Evolutionary conservation across 768 basidiomycete species (phyloP).

Genomic region (Xanthoconium stramineum): DNA sequence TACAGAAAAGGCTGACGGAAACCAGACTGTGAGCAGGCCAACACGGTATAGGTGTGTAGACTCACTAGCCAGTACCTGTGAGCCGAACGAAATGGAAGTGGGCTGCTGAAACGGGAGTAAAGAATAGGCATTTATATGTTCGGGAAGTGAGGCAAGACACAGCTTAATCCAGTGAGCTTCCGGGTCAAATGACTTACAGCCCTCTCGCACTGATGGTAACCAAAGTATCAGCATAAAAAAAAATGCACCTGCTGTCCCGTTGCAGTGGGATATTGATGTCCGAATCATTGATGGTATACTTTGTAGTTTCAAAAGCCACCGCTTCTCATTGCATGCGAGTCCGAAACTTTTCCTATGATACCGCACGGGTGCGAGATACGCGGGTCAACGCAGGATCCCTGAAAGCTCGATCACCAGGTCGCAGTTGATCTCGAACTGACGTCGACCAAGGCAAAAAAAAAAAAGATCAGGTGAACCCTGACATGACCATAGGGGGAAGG

Average conservation of each 20-base stretch:
- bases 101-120: conserved; percentile 3
- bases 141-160: neutral
- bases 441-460: no score
- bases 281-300: neutral
- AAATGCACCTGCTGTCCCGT: neutral
- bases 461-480: no score
- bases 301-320: neutral
- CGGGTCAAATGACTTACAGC: neutral
- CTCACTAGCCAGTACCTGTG: conserved; percentile 23
- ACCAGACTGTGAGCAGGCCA: neutral
- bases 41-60: neutral
- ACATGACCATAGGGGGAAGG: no score
- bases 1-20: conserved; percentile 12
- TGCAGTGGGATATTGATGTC: no score
- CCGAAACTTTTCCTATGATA: no score
- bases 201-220: neutral
- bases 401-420: no score
- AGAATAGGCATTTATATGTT: neutral
- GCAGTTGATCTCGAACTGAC: no score
- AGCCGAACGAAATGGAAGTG: conserved; percentile 15
- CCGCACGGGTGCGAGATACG: no score
- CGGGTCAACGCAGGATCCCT: no score
- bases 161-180: neutral
- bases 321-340: neutral
- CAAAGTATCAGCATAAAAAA: neutral